Evolutionary conservation across 1,139 yeast species (phyloP).

Genomic region (Suhomyces bribrorum): DNA sequence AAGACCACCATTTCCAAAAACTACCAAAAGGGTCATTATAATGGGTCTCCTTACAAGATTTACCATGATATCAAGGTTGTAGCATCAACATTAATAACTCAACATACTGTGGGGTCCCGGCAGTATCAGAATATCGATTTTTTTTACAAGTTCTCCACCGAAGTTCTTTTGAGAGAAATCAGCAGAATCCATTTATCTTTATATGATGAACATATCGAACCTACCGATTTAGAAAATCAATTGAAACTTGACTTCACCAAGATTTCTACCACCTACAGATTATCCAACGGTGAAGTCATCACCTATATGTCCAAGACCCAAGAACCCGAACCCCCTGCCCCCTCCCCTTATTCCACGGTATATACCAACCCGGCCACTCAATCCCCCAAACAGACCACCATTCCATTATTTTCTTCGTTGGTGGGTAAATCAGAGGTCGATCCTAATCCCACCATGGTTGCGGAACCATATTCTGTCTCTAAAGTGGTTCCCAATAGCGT

Average conservation of each 20-base stretch:
- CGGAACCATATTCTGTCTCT: slow-evolving; percentile 58
- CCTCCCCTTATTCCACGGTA: slow-evolving; percentile 20
- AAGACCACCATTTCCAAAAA: slow-evolving; percentile 26
- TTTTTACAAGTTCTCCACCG: slow-evolving; percentile 70
- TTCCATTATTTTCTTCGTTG: slow-evolving; percentile 71
- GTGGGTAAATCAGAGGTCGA: slow-evolving; percentile 67
- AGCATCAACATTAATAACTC: slow-evolving; percentile 50
- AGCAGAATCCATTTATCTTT: slow-evolving; percentile 35
- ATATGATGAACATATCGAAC: slow-evolving; percentile 23
- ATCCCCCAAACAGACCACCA: slow-evolving; percentile 33
- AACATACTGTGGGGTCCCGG: slow-evolving; percentile 55
- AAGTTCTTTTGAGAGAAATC: slow-evolving; percentile 71
- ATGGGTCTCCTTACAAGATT: slow-evolving; percentile 47
- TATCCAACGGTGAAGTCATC: slow-evolving; percentile 64
- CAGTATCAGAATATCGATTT: slow-evolving; percentile 62
- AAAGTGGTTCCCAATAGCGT: slow-evolving; percentile 57
- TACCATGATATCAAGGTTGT: slow-evolving; percentile 77
- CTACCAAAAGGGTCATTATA: slow-evolving; percentile 34
- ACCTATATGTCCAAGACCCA: slow-evolving; percentile 40
- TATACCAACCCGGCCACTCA: slow-evolving; percentile 22
- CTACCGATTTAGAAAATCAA: slow-evolving; percentile 34
- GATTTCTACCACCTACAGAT: slow-evolving; percentile 60
- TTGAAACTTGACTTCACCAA: slow-evolving; percentile 60
- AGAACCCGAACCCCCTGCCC: slow-evolving; percentile 22
- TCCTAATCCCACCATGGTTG: slow-evolving; percentile 59